Evolutionary conservation across 2,329 filamentous ascomycete species (phyloP), one percentile per base, ranked within the genome.

Genomic region (Talaromyces sp.): DNA sequence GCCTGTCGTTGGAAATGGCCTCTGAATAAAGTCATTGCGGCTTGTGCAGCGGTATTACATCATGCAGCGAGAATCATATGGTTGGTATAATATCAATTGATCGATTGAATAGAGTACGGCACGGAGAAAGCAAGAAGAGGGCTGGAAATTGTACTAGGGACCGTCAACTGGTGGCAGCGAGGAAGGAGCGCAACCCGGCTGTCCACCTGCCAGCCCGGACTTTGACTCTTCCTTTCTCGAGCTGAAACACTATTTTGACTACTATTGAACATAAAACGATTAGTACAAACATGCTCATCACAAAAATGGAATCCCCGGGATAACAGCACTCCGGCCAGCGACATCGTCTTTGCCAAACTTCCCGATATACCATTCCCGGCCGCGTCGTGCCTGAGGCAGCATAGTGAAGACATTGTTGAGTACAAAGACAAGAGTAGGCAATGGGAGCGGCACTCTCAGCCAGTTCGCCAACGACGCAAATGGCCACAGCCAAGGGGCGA

Each of bases 351-450:
- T 87, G 10, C 94, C 94, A 82, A 99, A 99, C 75, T 84, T 91
- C 71, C 91, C 83, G 62, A 88, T 79, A 76, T 99, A 99, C 95
- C 95, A 99, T 70, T 82, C 81, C 75, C 87, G 87, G 28, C 94
- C 94, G 66, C 87, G 85, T 58, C 95, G 79, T 16, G 95, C 93
- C 69, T 95, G 83, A 10, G 95, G 94, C 65, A 96, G 74, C 94
- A 98, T 99, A 8, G 90, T 88, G n/a, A 87, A 78, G 57, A 99
- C 78, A 78, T 96, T 92, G 73, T 97, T 98, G 55, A 96, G 66
- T 52, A 96, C 70, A 72, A 98, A 98, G 57, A 84, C 85, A 69
- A 92, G 81, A 28, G 92, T 94, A 0, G 95, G 94, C 55, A 86
- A 79, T 71, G 61, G 88, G 84, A 67, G 90, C 84, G 74, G 70